phyloP scores from a whole-genome alignment of 2,329 filamentous ascomycete genomes.

The Macrophomina phaseolina region DNA sequence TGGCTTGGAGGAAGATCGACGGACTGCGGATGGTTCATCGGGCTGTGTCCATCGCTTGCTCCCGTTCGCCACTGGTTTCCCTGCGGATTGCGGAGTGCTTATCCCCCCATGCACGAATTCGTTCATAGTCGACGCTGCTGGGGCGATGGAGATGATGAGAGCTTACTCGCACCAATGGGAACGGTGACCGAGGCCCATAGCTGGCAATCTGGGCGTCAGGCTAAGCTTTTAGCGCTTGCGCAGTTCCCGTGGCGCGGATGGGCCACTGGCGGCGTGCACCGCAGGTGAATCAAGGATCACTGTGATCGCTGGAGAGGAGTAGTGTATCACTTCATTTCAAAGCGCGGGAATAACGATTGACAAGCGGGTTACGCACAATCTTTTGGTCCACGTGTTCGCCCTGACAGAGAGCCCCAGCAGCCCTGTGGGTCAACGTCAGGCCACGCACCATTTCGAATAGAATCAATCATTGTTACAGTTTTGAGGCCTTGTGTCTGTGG shows the following conservation, averaged over 20 bases:
- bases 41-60: background rate
- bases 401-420: background rate
- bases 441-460: background rate
- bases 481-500: background rate
- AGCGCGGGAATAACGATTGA: background rate
- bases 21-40: background rate
- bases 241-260: background rate
- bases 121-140: background rate
- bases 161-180: background rate
- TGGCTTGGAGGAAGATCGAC: conserved; percentile 2
- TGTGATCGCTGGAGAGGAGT: background rate
- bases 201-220: background rate
- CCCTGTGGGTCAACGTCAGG: background rate
- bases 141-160: background rate
- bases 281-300: background rate
- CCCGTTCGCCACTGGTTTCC: background rate
- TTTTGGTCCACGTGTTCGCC: background rate
- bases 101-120: background rate
- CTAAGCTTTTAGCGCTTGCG: background rate
- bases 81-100: background rate
- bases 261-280: background rate
- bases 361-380: background rate
- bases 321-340: background rate
- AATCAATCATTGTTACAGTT: conserved; percentile 1
- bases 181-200: background rate